phyloP scores from a whole-genome alignment of 108 stramenopile genomes.

The Cyclotella baltica region DNA sequence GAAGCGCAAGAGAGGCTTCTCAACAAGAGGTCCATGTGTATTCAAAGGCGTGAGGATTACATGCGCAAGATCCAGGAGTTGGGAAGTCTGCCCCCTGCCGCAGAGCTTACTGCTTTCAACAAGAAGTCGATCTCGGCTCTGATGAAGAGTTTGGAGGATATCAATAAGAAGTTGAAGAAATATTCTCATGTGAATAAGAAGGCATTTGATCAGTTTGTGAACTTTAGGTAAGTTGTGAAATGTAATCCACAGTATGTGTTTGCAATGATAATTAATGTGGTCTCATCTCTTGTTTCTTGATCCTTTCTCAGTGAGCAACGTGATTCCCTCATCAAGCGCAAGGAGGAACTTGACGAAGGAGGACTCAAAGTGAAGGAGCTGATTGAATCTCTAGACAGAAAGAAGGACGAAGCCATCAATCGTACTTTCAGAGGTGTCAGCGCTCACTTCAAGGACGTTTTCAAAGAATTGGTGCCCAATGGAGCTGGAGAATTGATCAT shows the following conservation, averaged over 20 bases:
- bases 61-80: slow-evolving; percentile 93
- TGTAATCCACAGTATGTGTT: no score
- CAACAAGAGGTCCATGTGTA: slow-evolving; percentile 91
- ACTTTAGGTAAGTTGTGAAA: slow-evolving; percentile 63
- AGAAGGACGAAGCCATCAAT: slow-evolving; percentile 99
- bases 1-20: slow-evolving; percentile 76
- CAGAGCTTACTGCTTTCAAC: slow-evolving; percentile 82
- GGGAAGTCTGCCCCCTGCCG: slow-evolving; percentile 87
- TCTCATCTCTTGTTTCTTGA: not conserved
- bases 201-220: slow-evolving; percentile 98
- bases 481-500: slow-evolving; percentile 96
- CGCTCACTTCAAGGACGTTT: slow-evolving; percentile 96
- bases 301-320: slow-evolving; percentile 88
- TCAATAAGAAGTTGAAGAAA: slow-evolving; percentile 94
- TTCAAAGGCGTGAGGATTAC: slow-evolving; percentile 86
- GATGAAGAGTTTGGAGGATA: slow-evolving; percentile 85
- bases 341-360: slow-evolving; percentile 92
- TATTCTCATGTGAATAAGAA: slow-evolving; percentile 99
- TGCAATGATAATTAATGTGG: not conserved
- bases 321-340: slow-evolving; percentile 86
- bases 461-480: slow-evolving; percentile 96
- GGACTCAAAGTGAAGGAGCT: slow-evolving; percentile 93
- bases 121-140: slow-evolving; percentile 77
- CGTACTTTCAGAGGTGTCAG: slow-evolving; percentile 97
- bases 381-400: slow-evolving; percentile 92